phyloP scores from a whole-genome alignment of 192 early-diverging fungal genomes.

The Backusella circina region DNA sequence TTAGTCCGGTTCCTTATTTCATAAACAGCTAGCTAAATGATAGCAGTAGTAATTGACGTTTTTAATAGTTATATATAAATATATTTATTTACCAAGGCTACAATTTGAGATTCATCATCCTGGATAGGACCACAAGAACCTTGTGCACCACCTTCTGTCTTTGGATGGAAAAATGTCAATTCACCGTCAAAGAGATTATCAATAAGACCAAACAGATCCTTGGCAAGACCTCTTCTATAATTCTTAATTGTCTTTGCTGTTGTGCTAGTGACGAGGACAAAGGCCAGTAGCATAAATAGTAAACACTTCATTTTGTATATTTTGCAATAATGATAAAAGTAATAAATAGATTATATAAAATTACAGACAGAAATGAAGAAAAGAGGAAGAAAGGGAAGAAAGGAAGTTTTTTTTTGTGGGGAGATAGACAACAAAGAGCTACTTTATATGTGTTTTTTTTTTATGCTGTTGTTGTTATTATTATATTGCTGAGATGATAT shows the following conservation, averaged over 20 bases:
- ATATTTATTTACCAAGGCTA: constrained; percentile 12
- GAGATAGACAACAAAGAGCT: neutral
- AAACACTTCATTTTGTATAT: constrained; percentile 5
- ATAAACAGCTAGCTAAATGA: constrained; percentile 9
- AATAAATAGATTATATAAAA: constrained; percentile 1
- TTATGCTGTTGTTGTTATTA: neutral
- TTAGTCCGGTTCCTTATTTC: neutral
- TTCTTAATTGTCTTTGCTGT: neutral
- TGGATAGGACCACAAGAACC: constrained; percentile 23
- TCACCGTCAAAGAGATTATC: constrained; percentile 19
- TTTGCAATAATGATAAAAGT: neutral
- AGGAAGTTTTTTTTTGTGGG: neutral
- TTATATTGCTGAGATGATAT: neutral
- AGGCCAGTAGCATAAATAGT: constrained; percentile 1
- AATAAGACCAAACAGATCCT: neutral
- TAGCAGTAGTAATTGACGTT: neutral
- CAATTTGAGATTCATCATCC: constrained; percentile 11
- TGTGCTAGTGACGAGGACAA: neutral
- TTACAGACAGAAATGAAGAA: neutral
- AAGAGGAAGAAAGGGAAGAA: neutral
- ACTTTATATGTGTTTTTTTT: neutral
- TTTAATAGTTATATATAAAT: neutral
- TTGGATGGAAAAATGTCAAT: constrained; percentile 43
- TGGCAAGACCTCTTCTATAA: constrained; percentile 6
- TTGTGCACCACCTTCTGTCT: constrained; percentile 16